Evolutionary conservation across 2,329 filamentous ascomycete genomes (phyloP), one percentile per base, ranked within the genome.

Genomic region (Myriangium duriaei): DNA sequence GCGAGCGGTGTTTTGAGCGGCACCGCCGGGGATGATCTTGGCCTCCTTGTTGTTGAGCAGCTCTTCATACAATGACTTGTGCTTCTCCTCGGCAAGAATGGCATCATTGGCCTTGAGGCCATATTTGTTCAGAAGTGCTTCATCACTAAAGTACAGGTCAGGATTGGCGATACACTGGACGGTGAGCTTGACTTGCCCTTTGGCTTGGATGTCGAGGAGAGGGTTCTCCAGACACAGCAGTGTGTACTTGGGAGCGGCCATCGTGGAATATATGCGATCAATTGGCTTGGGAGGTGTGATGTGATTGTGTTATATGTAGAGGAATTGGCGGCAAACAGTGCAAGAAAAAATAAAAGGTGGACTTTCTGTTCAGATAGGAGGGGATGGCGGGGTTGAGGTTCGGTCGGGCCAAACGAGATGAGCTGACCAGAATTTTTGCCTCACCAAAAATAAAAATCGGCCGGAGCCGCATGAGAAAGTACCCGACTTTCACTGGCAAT

Each of bases 201-300:
- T 62, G 52, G 81, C 91, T 67, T 95, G 88, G 61, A 98, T 98
- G 60, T 98, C 88, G 54, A 98, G 81, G 53, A 98, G 79, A 62
- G 91, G 91, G 66, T 98, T 98, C 79, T 95, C 91, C 55, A 98
- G 68, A 65, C 81, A 91, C 57, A 96, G 73, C 55, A 98, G 81
- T 63, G 83, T 72, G 68, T 81, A 96, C 64, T 86, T 79, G 66
- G n/a, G n/a, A 12, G 32, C 32, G 18, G 28, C 29, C 36, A 33
- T 32, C 3, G 21, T n/a, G 21, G 21, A 26, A 7, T 7, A 7
- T 7, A 26, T 26, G 21, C n/a, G 21, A n/a, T 26, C 21, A n/a
- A n/a, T 26, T 7, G 21, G n/a, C n/a, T 7, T 26, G 21, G 21
- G 21, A 26, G 7, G n/a, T 7, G 7, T 26, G 21, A 7, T 26